Evolutionary conservation across 2,329 filamentous ascomycete species (phyloP).

Genomic region (Ciborinia camelliae): DNA sequence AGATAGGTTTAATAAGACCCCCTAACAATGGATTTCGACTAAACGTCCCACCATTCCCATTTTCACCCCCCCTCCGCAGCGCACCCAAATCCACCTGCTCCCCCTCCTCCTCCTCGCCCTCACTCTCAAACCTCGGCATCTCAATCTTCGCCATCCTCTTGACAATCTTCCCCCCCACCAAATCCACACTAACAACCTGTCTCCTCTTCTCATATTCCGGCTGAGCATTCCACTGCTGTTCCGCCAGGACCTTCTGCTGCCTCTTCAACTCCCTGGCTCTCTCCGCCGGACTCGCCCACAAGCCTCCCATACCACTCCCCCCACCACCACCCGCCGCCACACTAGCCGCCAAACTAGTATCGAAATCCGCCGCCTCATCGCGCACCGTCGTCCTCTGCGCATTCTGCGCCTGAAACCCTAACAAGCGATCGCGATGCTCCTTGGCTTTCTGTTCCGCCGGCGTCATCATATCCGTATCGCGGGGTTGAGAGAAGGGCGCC

Average conservation of each 20-base stretch:
- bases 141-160: slow-evolving; percentile 37
- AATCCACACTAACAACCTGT: slow-evolving; percentile 65
- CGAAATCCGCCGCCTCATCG: slow-evolving; percentile 66
- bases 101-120: slow-evolving; percentile 32
- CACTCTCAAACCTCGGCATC: slow-evolving; percentile 23
- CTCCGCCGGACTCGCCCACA: slow-evolving; percentile 66
- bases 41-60: slow-evolving; percentile 34
- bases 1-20: slow-evolving; percentile 38
- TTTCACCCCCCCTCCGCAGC: slow-evolving; percentile 22
- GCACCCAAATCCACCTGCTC: slow-evolving; percentile 23
- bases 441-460: slow-evolving; percentile 50
- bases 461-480: slow-evolving; percentile 34
- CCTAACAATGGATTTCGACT: slow-evolving; percentile 39
- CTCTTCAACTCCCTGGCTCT: slow-evolving; percentile 65
- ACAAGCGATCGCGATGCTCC: slow-evolving; percentile 62
- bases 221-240: slow-evolving; percentile 64
- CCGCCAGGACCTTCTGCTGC: slow-evolving; percentile 64
- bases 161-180: slow-evolving; percentile 59
- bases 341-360: slow-evolving; percentile 47
- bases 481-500: slow-evolving; percentile 55
- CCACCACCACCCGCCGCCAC: slow-evolving; percentile 29
- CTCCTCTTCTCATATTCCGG: slow-evolving; percentile 70
- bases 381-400: slow-evolving; percentile 65
- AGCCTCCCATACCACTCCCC: slow-evolving; percentile 41
- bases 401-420: slow-evolving; percentile 67